Evolutionary conservation across 1,139 yeast genomes (phyloP), one percentile per base, ranked within the genome.

Genomic region (Yamadazyma pseudoaaseri): DNA sequence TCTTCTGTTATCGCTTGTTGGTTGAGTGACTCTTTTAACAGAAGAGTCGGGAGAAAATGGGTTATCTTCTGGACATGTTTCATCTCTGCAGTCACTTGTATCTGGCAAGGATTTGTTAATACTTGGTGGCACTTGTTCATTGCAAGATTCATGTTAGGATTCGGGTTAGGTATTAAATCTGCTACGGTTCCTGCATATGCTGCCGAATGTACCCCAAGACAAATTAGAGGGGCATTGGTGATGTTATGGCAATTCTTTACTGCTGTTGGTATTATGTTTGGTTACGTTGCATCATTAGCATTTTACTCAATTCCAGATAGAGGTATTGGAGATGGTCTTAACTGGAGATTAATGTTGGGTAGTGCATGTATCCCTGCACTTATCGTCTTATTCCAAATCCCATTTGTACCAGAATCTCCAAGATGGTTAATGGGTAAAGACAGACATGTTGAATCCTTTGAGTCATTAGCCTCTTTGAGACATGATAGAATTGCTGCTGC

Each of bases 161-260:
- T 84, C 39, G 94, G 94, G 39, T 72, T 86, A 44, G 95, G 95
- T 41, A 83, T 86, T 36, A 83, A 83, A 53, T 78, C 86, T 11
- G 82, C 90, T 7, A 84, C 94, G 15, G 86, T 83, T 9, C 94
- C 94, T 10, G 86, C 86, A 12, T 83, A 81, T 51, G 73, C 89
- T 23, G 89, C 94, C 6, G 95, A 86, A 54, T 81, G 87, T 56
- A 67, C 86, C 4, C 95, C 95, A 3, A 80, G 83, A 26, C 70
- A 72, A 24, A 79, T 85, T 42, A 72, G 95, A 53, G 95, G 95
- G 43, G 78, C 89, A 2, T 62, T 86, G 42, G 89, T 85, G 33
- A 84, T 85, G 92, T 73, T 81, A 67, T 86, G 95, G 95, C 95
- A 86, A 62, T 75, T 83, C 56, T 85, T 85, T 74, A 86, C 95